phyloP scores from a whole-genome alignment of 2,329 filamentous ascomycete species.

The Verticillium albo-atrum region DNA sequence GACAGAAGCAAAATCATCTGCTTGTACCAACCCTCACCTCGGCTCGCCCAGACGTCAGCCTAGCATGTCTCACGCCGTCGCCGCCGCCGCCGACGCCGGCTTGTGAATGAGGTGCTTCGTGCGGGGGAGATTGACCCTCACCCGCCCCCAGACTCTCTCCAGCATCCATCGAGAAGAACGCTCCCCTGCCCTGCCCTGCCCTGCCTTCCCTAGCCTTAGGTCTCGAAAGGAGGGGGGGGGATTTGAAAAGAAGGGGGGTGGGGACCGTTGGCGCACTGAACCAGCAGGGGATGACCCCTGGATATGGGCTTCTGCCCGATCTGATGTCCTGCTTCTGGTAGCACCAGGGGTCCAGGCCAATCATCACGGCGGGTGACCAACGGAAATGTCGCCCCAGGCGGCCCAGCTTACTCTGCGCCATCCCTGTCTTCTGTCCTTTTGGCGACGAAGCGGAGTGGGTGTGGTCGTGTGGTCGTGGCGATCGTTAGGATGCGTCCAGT shows the following conservation, averaged over 20 bases:
- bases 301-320: neutral
- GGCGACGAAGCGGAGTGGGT: neutral
- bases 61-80: neutral
- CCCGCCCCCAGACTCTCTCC: neutral
- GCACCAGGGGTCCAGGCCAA: neutral
- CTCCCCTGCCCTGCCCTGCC: too few relatives aligned
- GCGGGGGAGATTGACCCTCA: constrained; percentile 1
- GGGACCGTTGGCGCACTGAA: neutral
- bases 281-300: neutral
- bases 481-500: neutral
- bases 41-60: neutral
- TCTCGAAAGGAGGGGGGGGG: constrained; percentile 26
- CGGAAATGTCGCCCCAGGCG: neutral
- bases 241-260: constrained; percentile 26
- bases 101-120: constrained; percentile 4
- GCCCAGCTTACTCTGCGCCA: neutral
- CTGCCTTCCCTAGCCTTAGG: too few relatives aligned
- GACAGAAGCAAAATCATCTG: neutral
- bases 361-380: neutral
- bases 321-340: constrained; percentile 1
- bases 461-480: neutral
- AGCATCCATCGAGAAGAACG: neutral
- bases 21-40: neutral
- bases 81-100: neutral
- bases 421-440: neutral